Base-by-base conservation (phyloP, 2,329 filamentous ascomycete species). In the Akanthomyces muscarius region DNA sequence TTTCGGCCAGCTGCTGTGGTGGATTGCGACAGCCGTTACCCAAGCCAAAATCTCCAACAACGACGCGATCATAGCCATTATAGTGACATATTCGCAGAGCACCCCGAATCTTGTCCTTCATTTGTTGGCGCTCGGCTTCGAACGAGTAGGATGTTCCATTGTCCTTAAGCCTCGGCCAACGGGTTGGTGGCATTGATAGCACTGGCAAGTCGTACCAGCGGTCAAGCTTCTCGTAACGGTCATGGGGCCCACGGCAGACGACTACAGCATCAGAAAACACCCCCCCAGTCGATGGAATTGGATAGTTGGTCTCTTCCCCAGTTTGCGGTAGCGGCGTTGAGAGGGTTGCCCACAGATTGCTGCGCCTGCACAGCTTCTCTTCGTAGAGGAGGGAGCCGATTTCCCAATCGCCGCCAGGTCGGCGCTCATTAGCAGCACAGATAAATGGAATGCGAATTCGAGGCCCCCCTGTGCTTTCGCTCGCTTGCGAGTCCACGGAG, bases 391-490 rank as follows among this genome's bases (percentile, higher is more conserved):
- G 72, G 14, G 76, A 80, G 65, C 81, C 81, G 7, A 83, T 89
- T 69, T 92, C 89, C 90, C 90, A 93, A 71, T 92, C 89, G n/a
- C 90, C 90, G 11, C 90, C 90, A 0, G 89, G 83, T 44, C 88
- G 81, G 71, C 88, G 89, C 72, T 92, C 89, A 75, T 92, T 91
- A 54, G 90, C 90, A 62, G 86, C 84, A 67, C 89, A 91, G 65
- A 91, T 84, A 64, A 91, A 87, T 0, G 88, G 86, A 62, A 90
- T 82, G 3, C 77, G 74, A 44, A 77, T 69, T 56, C 74, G 69
- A 38, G 69, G 63, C 4, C 72, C 74, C 28, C 73, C 73, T 21
- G 64, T 66, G 11, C 70, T 71, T 60, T 76, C 67, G 53, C 72
- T 76, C 13, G 70, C 69, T 55, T 76, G 73, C 33, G 74, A 77